Conservation (phyloP, 495 filamentous ascomycete species). For the Chaetomium tenue region DNA sequence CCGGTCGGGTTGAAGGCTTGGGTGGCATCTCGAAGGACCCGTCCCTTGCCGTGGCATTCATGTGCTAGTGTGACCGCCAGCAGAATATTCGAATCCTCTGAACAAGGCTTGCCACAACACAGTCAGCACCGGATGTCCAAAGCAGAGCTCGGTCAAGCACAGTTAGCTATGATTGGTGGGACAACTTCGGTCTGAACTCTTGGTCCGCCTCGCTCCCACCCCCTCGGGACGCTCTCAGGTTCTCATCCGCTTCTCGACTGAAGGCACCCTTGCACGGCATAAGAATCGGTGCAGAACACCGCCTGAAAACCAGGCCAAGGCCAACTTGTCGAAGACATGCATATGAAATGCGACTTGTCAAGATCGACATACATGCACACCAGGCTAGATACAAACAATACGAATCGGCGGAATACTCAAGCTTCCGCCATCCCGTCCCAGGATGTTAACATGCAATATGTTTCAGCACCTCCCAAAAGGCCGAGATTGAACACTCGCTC, state of each 20-base stretch:
- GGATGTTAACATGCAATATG: background rate
- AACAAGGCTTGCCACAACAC: background rate
- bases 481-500: slow-evolving; percentile 5
- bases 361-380: background rate
- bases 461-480: background rate
- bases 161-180: slow-evolving; percentile 21
- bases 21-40: background rate
- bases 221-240: slow-evolving; percentile 23
- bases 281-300: background rate
- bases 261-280: background rate
- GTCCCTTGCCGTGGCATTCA: background rate
- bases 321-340: background rate
- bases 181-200: slow-evolving; percentile 23
- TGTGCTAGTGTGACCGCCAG: background rate
- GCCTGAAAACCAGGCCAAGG: background rate
- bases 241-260: background rate
- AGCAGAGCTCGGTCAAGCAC: background rate
- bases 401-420: background rate
- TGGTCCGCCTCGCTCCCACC: slow-evolving; percentile 13
- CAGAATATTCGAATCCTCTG: background rate
- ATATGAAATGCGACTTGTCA: background rate
- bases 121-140: background rate
- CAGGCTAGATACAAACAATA: background rate
- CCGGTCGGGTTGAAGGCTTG: background rate
- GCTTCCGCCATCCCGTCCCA: background rate